phyloP scores from a whole-genome alignment of 2,329 filamentous ascomycete species.

The Blumeria hordei region DNA sequence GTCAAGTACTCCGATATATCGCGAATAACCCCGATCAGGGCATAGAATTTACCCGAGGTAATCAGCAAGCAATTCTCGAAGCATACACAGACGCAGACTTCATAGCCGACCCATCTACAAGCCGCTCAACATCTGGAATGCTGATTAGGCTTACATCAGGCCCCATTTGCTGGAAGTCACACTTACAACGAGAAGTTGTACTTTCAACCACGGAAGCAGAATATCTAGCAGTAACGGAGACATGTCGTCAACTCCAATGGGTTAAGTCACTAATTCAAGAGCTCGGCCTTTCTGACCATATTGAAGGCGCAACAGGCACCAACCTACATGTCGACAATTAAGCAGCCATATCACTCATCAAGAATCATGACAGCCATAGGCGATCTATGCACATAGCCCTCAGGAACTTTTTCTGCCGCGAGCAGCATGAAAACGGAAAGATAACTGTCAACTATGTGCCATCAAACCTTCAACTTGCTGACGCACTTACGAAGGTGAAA shows the following conservation, averaged over 20 bases:
- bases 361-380: too few species aligned
- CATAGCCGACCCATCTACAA: neutral
- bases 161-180: neutral
- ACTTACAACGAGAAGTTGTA: neutral
- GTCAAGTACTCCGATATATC: neutral
- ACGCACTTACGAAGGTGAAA: neutral
- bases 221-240: neutral
- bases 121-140: neutral
- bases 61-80: neutral
- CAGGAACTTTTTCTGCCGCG: neutral
- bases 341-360: neutral
- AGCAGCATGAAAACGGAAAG: neutral
- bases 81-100: neutral
- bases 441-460: too few species aligned
- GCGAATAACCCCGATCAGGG: neutral
- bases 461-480: too few species aligned
- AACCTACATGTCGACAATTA: neutral
- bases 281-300: neutral
- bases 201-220: neutral
- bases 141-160: neutral
- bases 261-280: neutral
- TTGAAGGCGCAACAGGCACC: neutral
- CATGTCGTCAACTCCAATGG: neutral
- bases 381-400: neutral
- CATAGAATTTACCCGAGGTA: neutral